Evolutionary conservation across 768 basidiomycete species (phyloP).

Genomic region (Russula sp.): DNA sequence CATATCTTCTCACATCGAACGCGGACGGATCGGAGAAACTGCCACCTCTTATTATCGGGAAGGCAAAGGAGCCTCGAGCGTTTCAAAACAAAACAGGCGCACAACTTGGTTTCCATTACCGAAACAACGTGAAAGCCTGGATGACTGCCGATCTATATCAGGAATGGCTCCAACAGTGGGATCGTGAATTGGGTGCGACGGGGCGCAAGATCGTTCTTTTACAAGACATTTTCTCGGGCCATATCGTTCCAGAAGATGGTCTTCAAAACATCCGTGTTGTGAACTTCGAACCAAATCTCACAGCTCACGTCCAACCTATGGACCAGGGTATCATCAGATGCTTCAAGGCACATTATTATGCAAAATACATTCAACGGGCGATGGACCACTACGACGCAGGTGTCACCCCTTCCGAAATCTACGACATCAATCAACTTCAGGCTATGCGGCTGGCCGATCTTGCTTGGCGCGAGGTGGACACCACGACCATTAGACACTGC

Average conservation of each 20-base stretch:
- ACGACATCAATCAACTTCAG: too few relatives aligned
- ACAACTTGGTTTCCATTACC: background rate
- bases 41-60: background rate
- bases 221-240: background rate
- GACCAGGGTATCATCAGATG: too few relatives aligned
- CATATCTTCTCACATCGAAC: background rate
- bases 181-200: background rate
- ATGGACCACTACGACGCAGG: too few relatives aligned
- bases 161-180: background rate
- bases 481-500: too few relatives aligned
- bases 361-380: too few relatives aligned
- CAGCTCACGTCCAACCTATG: too few relatives aligned
- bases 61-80: background rate
- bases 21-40: background rate
- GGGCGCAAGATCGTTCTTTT: background rate
- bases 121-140: background rate
- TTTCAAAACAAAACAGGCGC: background rate
- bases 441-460: too few relatives aligned
- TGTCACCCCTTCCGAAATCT: too few relatives aligned
- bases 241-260: background rate
- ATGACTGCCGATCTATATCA: background rate
- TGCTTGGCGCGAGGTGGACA: too few relatives aligned
- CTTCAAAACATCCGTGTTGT: too few relatives aligned
- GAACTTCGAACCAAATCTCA: too few relatives aligned
- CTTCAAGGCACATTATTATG: too few relatives aligned